A percentile compares a stretch with the other conserved stretches of the same genome.
Conservation (phyloP, 352 stramenopile species). For the Globisporangium apiculatum region DNA sequence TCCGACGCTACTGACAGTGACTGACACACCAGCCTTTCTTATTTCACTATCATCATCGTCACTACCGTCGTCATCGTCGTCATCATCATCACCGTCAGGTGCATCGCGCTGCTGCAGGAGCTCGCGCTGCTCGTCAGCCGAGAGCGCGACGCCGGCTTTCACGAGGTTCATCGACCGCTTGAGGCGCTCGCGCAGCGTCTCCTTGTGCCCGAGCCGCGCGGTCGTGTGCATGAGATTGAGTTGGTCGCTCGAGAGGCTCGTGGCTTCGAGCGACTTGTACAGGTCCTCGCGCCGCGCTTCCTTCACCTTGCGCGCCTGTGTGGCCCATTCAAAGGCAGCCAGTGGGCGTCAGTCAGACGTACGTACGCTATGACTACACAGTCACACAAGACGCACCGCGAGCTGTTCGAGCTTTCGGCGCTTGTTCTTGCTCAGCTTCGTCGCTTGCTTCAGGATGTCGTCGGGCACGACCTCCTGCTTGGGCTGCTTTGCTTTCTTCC, state of each 20-base stretch:
- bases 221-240: slow-evolving; percentile 72
- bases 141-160: slow-evolving; percentile 62
- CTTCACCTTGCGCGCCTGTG: slow-evolving; percentile 61
- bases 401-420: slow-evolving; percentile 77
- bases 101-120: slow-evolving; percentile 41
- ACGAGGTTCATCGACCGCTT: slow-evolving; percentile 74
- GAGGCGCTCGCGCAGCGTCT: slow-evolving; percentile 69
- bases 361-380: neutral
- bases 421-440: slow-evolving; percentile 75
- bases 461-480: slow-evolving; percentile 44
- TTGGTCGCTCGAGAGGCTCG: slow-evolving; percentile 53
- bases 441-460: slow-evolving; percentile 53
- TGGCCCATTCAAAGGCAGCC: too few species aligned
- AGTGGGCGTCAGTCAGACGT: neutral
- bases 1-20: neutral
- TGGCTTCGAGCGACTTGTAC: slow-evolving; percentile 70
- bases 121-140: slow-evolving; percentile 38
- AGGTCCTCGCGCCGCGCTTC: slow-evolving; percentile 63
- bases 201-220: slow-evolving; percentile 71
- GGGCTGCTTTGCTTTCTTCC: slow-evolving; percentile 42
- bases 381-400: slow-evolving; percentile 18
- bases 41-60: neutral
- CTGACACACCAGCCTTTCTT: neutral
- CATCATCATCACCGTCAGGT: slow-evolving; percentile 12
- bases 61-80: slow-evolving; percentile 11